Conservation (phyloP, 495 filamentous ascomycete species). For the Alectoria sarmentosa region DNA sequence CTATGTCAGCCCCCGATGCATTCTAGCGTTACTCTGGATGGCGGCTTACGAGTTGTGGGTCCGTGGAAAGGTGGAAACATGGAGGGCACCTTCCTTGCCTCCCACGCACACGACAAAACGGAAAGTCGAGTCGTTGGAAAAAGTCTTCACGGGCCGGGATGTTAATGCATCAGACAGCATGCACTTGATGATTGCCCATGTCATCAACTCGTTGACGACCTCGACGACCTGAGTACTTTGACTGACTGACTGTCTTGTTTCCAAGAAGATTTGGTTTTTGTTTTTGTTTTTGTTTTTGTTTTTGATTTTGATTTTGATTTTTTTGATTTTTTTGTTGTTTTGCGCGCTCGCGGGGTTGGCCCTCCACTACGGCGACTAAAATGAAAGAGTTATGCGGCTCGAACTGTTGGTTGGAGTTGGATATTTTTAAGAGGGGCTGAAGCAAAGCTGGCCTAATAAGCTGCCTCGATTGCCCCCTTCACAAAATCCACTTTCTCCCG, state of each 20-base stretch:
- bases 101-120: neutral
- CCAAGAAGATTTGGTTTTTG: no score
- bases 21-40: neutral
- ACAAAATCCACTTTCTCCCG: conserved; percentile 26
- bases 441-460: neutral
- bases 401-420: conserved; percentile 9
- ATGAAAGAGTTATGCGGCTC: conserved; percentile 24
- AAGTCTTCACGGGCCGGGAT: neutral
- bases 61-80: conserved; percentile 4
- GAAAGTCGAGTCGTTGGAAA: neutral
- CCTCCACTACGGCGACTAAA: conserved; percentile 26
- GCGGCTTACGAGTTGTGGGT: conserved; percentile 6
- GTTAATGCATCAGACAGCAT: neutral
- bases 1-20: conserved; percentile 3
- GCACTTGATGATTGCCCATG: neutral
- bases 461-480: conserved; percentile 12
- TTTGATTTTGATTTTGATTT: no score
- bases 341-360: conserved; percentile 26
- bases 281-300: no score
- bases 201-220: neutral
- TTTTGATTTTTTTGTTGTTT: no score
- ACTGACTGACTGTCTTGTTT: neutral
- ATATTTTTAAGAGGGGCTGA: neutral
- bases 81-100: neutral
- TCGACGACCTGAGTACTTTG: neutral